A percentile compares a stretch with the other conserved stretches of the same genome.
Conservation (phyloP, 805 yeast genomes). For the Candida stauntonica region DNA sequence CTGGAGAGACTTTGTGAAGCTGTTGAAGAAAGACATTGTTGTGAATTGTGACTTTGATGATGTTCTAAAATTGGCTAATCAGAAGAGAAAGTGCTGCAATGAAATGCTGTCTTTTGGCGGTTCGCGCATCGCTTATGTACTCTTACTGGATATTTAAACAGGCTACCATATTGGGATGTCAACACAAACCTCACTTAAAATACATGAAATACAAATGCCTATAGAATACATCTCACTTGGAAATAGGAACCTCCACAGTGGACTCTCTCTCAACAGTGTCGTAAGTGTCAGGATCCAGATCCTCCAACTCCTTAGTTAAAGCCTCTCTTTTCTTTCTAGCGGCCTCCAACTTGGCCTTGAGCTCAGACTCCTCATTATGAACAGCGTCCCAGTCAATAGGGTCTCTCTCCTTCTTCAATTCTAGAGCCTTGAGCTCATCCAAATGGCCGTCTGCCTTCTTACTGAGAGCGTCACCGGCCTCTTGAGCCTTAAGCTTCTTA, state of each 20-base stretch:
- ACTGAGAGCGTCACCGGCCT: constrained; percentile 9
- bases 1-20: constrained; percentile 23
- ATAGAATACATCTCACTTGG: background rate
- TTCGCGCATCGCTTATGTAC: too few species aligned
- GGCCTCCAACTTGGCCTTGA: constrained; percentile 17
- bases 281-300: constrained; percentile 11
- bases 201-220: too few species aligned
- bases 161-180: background rate
- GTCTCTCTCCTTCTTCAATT: constrained; percentile 7
- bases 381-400: constrained; percentile 10
- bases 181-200: too few species aligned
- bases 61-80: too few species aligned
- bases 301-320: constrained; percentile 16
- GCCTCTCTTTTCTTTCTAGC: constrained; percentile 20
- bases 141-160: too few species aligned
- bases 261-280: constrained; percentile 21
- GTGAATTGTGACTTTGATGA: too few species aligned
- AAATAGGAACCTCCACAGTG: constrained; percentile 10
- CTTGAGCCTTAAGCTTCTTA: constrained; percentile 17
- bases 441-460: constrained; percentile 13
- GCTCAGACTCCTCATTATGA: constrained; percentile 13
- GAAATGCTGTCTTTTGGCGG: too few species aligned
- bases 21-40: constrained; percentile 28
- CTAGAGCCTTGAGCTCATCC: constrained; percentile 12
- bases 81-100: too few species aligned